phyloP scores from a whole-genome alignment of 140 eudicot species.

The Ambrosia hybrid region DNA sequence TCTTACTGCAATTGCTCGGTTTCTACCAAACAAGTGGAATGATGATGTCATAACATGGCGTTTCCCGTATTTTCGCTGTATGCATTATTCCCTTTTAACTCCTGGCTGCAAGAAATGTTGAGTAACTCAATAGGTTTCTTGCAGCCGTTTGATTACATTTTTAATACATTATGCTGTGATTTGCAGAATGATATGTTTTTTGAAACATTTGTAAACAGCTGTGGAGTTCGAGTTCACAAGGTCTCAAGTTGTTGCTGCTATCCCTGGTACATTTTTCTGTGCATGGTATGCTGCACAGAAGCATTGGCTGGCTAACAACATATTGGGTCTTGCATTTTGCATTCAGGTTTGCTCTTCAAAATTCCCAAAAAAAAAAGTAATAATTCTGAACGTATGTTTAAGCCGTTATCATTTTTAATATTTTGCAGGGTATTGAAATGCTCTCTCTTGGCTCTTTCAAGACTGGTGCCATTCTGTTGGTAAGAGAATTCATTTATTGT shows the following conservation, averaged over 20 bases:
- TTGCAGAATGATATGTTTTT: constrained; percentile 32
- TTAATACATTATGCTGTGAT: constrained; percentile 28
- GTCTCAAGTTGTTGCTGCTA: constrained; percentile 84
- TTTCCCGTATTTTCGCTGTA: constrained; percentile 71
- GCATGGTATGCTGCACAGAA: constrained; percentile 96
- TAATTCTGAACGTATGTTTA: background rate
- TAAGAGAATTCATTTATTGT: constrained; percentile 25
- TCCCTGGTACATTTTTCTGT: constrained; percentile 95
- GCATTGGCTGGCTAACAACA: constrained; percentile 97
- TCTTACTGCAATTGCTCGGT: constrained; percentile 73
- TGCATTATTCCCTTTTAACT: constrained; percentile 24
- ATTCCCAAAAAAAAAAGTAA: background rate
- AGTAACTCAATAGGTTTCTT: constrained; percentile 8
- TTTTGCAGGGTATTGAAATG: constrained; percentile 93
- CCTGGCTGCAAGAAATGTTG: constrained; percentile 13
- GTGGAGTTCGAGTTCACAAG: constrained; percentile 88
- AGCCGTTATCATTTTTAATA: background rate
- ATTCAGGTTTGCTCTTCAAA: constrained; percentile 61
- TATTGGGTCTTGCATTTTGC: constrained; percentile 91
- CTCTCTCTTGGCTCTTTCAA: constrained; percentile 95
- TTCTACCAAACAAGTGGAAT: constrained; percentile 81
- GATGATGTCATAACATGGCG: constrained; percentile 74
- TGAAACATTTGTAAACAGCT: constrained; percentile 56
- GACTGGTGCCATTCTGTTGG: constrained; percentile 95
- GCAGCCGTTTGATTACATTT: constrained; percentile 23